phyloP scores from a whole-genome alignment of 1,284 basidiomycete species.

The Ceratobasidium sp. region DNA sequence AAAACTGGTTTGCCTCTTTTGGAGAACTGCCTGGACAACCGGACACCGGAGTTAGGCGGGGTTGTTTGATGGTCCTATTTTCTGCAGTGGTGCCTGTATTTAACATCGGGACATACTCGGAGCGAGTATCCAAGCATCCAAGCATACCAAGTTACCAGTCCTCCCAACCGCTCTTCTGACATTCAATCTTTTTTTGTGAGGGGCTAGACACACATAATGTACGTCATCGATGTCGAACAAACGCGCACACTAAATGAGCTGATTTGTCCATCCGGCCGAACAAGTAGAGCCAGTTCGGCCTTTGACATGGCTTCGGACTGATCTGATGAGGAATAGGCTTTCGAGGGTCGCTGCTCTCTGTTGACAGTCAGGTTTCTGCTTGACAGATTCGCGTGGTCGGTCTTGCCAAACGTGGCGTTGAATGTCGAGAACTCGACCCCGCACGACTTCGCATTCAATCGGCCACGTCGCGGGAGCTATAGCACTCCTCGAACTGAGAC shows the following conservation, averaged over 20 bases:
- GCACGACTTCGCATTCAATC: neutral
- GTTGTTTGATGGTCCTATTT: too few species aligned
- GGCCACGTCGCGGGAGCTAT: too few species aligned
- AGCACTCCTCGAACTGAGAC: too few species aligned
- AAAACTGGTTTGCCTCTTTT: too few species aligned
- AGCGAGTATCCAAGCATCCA: too few species aligned
- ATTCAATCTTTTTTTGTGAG: neutral
- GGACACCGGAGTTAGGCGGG: too few species aligned
- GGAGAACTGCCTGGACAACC: too few species aligned
- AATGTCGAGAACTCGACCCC: neutral
- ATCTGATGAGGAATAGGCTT: slow-evolving; percentile 12
- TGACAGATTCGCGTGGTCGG: too few species aligned
- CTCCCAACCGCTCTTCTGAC: neutral
- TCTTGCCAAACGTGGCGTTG: neutral
- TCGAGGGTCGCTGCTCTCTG: neutral
- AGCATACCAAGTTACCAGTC: too few species aligned
- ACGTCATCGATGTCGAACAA: slow-evolving; percentile 18
- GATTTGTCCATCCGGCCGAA: neutral
- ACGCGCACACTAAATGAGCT: neutral
- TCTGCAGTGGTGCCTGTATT: too few species aligned
- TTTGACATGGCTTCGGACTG: neutral
- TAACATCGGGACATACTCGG: too few species aligned
- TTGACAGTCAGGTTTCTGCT: neutral
- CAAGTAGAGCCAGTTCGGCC: neutral
- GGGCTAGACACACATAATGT: too few species aligned